Base-by-base conservation (phyloP, 257 asterid genomes). In the Primulina eburnea region DNA sequence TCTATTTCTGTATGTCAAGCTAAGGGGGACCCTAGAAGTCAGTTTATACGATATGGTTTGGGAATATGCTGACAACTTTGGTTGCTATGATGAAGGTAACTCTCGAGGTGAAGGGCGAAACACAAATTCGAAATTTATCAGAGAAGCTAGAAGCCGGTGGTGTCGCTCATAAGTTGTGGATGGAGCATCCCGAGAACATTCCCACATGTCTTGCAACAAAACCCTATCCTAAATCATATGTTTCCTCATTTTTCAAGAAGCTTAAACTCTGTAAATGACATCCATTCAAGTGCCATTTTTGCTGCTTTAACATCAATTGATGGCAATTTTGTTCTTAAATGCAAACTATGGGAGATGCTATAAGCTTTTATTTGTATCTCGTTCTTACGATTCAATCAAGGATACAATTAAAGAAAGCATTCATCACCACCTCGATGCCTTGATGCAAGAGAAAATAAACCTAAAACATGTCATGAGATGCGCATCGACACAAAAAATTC, bases 131-230 rank as follows among this genome's bases (percentile, higher is more conserved):
- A 32, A 90, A 76, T 83, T 80, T 93, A 76, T 82, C 95, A 0
- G 97, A 83, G 65, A 90, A 89, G 80, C 85, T 93, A 53, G 90
- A 84, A 73, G 82, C 78, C 0, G 87, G 84, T 20, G 88, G 85
- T 69, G 81, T 93, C 65, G 88, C 83, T 83, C 92, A 89, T 77
- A 93, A 90, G 82, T 74, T 93, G 74, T 93, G 97, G 99, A 82
- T 87, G 65, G 99, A 93, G 77, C 96, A 89, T 66, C 97, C 99
- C 0, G 97, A 93, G 87, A 87, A 90, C 74, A 79, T 85, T 58
- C 82, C 99, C 18, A 90, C 97, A 24, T 90, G 97, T 85, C 89
- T 93, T 67, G 91, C 97, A 53, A 89, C 93, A 29, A 93, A 93
- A 67, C 99, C 99, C 17, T 93, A 86, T 77, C 96, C 96, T 3